A percentile compares a stretch with the other conserved stretches of the same genome.
Evolutionary conservation across 306 rosid species (phyloP).

Genomic region (Cucurbita pepo): DNA sequence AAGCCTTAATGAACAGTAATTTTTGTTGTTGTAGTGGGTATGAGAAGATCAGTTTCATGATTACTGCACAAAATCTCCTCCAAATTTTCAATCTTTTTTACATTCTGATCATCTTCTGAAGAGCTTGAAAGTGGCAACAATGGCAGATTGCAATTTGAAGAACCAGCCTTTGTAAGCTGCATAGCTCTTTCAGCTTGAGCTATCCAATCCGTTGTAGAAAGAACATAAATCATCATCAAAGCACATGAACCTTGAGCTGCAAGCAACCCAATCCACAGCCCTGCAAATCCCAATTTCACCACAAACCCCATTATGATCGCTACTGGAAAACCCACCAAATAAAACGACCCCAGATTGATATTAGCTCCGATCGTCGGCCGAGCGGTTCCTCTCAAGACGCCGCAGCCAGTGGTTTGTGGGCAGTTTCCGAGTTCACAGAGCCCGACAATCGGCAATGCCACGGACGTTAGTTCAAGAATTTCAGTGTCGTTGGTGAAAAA

Average conservation of each 20-base stretch:
- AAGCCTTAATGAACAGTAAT: not conserved
- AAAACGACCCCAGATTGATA: constrained; percentile 78
- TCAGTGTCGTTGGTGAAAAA: constrained; percentile 57
- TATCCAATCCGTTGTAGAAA: constrained; percentile 63
- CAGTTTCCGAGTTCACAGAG: constrained; percentile 94
- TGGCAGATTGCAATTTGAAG: not conserved
- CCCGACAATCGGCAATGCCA: constrained; percentile 68
- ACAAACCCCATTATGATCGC: constrained; percentile 55
- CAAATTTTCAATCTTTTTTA: constrained; percentile 9
- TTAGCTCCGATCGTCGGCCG: constrained; percentile 76
- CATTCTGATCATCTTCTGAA: not conserved
- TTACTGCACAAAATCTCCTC: constrained; percentile 25
- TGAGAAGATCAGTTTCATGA: constrained; percentile 56
- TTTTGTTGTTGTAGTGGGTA: constrained; percentile 1
- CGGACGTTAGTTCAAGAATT: constrained; percentile 52
- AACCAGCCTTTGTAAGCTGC: constrained; percentile 26
- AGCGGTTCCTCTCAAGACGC: constrained; percentile 76
- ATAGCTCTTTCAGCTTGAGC: constrained; percentile 40
- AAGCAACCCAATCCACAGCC: constrained; percentile 93
- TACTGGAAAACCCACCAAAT: constrained; percentile 83
- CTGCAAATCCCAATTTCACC: constrained; percentile 47
- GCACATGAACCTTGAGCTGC: constrained; percentile 88
- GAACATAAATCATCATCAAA: constrained; percentile 58
- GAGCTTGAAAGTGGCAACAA: constrained; percentile 13
- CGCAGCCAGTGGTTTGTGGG: constrained; percentile 88